Evolutionary conservation across 495 filamentous ascomycete genomes (phyloP).

Genomic region (Daldinia grandis): DNA sequence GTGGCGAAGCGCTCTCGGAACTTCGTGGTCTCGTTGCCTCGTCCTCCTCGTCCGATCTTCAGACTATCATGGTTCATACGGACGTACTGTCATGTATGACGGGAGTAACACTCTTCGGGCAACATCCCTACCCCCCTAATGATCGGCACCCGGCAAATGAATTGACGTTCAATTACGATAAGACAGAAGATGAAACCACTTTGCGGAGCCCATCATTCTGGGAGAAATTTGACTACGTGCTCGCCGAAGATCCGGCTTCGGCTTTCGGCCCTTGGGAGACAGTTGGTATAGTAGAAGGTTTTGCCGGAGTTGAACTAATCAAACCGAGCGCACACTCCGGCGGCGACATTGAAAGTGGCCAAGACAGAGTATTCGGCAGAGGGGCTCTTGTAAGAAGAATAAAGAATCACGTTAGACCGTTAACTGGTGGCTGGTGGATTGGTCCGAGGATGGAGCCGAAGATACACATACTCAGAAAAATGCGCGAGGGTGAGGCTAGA

Average conservation of each 20-base stretch:
- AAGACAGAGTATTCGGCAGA: constrained; percentile 46
- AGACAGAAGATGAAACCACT: constrained; percentile 65
- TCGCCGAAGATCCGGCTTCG: constrained; percentile 71
- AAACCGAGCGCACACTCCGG: constrained; percentile 51
- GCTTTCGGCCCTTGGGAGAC: constrained; percentile 72
- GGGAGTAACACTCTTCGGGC: constrained; percentile 87
- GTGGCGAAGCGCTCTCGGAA: constrained; percentile 70
- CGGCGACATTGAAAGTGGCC: constrained; percentile 44
- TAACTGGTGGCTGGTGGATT: constrained; percentile 71
- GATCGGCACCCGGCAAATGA: constrained; percentile 19
- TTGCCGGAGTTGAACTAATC: constrained; percentile 72
- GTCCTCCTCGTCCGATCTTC: constrained; percentile 44
- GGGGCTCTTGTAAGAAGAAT: constrained; percentile 42
- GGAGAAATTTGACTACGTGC: constrained; percentile 80
- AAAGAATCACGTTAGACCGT: constrained; percentile 43
- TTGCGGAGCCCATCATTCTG: constrained; percentile 76
- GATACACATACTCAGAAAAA: constrained; percentile 64
- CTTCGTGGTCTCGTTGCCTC: constrained; percentile 61
- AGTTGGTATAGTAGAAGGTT: constrained; percentile 73
- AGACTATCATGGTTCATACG: constrained; percentile 68
- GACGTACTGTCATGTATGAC: constrained; percentile 94
- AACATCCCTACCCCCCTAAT: constrained; percentile 48
- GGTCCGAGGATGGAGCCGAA: constrained; percentile 66
- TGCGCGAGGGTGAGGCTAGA: constrained; percentile 47
- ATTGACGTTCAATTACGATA: constrained; percentile 60